Evolutionary conservation across 2,329 filamentous ascomycete species (phyloP).

Genomic region (Botrytis elliptica): DNA sequence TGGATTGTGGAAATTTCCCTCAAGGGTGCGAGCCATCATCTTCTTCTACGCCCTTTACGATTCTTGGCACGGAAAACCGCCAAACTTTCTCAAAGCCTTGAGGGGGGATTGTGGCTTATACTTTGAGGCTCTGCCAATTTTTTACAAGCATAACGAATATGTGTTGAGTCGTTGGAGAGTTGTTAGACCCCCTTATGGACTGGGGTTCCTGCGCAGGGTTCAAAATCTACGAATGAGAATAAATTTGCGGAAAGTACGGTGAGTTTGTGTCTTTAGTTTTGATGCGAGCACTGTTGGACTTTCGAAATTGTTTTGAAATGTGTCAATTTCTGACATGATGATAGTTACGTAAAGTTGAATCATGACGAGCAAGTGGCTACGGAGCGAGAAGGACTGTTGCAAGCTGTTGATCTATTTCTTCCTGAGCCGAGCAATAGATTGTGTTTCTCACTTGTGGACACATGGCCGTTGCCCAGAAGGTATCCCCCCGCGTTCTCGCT

Average conservation of each 20-base stretch:
- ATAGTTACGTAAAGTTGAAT: too few relatives aligned
- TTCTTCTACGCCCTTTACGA: neutral
- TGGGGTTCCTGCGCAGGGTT: neutral
- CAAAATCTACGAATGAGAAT: neutral
- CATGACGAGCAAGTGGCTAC: too few relatives aligned
- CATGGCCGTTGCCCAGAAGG: neutral
- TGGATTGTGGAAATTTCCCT: neutral
- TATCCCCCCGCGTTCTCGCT: too few relatives aligned
- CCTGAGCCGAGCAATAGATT: too few relatives aligned
- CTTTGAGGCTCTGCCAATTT: neutral
- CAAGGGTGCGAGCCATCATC: fast-evolving
- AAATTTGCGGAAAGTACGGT: neutral
- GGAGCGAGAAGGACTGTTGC: fast-evolving
- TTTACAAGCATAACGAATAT: neutral
- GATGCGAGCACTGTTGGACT: neutral
- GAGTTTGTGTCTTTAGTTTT: neutral
- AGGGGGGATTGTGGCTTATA: neutral
- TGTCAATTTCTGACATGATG: neutral
- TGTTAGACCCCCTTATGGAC: neutral
- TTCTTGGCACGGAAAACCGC: neutral
- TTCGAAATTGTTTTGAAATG: neutral
- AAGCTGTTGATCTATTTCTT: neutral
- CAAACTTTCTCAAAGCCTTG: neutral
- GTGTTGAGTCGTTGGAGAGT: neutral
- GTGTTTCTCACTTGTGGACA: neutral